Conservation (phyloP, 1,284 basidiomycete genomes). For the Marasmius oreades region DNA sequence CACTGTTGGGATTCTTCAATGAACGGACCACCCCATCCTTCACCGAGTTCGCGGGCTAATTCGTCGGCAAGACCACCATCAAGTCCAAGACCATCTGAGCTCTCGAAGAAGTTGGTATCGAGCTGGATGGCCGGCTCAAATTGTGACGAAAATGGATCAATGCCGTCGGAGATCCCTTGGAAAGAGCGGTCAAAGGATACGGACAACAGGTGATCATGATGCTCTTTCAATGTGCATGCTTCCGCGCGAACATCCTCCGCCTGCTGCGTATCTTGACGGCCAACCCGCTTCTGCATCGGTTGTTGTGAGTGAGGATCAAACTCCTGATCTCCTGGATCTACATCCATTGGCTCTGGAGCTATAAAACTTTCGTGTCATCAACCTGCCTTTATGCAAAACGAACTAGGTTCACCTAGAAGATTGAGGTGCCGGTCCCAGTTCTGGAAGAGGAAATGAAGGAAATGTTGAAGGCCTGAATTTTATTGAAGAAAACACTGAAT, state of each 20-base stretch:
- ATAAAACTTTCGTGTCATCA: too few species aligned
- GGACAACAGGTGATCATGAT: constrained; percentile 62
- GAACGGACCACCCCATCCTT: constrained; percentile 53
- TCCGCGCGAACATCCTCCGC: constrained; percentile 48
- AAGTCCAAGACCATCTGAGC: constrained; percentile 53
- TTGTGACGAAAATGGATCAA: constrained; percentile 56
- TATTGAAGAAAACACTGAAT: neutral
- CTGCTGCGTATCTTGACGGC: constrained; percentile 24
- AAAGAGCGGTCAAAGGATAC: constrained; percentile 63
- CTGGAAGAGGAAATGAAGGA: constrained; percentile 29
- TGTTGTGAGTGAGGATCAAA: constrained; percentile 38
- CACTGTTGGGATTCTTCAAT: constrained; percentile 20
- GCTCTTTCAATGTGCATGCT: constrained; percentile 63
- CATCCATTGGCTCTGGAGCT: constrained; percentile 18
- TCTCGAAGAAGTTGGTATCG: constrained; percentile 48
- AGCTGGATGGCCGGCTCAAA: constrained; percentile 45
- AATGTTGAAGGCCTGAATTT: neutral
- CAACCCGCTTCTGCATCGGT: constrained; percentile 26
- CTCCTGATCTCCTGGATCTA: constrained; percentile 43
- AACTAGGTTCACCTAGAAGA: constrained; percentile 28
- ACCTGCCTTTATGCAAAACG: too few species aligned
- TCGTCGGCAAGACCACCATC: constrained; percentile 64
- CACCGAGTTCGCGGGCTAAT: constrained; percentile 66
- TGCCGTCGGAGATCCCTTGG: constrained; percentile 31
- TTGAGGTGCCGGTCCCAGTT: constrained; percentile 63